Percentiles rank a stretch among this genome's conserved stretches.
Conservation (phyloP, 1,139 yeast genomes). For the Scheffersomyces segobiensis region DNA sequence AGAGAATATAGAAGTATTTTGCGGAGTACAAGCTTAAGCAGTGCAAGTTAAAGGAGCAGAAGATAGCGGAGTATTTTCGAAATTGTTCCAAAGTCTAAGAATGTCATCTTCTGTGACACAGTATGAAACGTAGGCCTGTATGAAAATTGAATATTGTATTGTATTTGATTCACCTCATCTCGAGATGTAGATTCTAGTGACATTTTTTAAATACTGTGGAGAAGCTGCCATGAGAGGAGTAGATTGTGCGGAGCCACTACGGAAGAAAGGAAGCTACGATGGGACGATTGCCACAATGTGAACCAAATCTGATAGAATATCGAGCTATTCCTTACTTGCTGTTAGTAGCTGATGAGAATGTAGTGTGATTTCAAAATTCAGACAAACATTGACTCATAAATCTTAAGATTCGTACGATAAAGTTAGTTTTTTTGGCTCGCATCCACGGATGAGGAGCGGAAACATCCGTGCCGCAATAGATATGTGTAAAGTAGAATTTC, state of each 20-base stretch:
- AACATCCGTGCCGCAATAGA: neutral
- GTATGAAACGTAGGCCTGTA: neutral
- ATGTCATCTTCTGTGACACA: neutral
- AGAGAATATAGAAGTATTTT: neutral
- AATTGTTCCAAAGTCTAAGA: neutral
- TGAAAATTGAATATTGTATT: no score
- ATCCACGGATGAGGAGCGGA: neutral
- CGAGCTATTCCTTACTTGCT: neutral
- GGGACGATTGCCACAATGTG: neutral
- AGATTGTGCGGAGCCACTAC: neutral
- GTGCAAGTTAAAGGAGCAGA: neutral
- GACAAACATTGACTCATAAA: neutral
- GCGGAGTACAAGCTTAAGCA: neutral
- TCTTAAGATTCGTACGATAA: neutral
- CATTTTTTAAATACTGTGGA: neutral
- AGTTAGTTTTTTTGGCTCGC: neutral
- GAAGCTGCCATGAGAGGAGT: neutral
- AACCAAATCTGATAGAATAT: no score
- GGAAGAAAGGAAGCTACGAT: neutral
- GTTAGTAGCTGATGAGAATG: neutral
- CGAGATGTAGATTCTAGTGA: neutral
- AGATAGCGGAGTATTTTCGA: neutral
- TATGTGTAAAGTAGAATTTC: neutral
- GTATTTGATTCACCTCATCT: neutral
- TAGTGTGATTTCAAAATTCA: neutral